Conservation (phyloP, 2,329 filamentous ascomycete genomes). For the Diaporthe citriasiana region DNA sequence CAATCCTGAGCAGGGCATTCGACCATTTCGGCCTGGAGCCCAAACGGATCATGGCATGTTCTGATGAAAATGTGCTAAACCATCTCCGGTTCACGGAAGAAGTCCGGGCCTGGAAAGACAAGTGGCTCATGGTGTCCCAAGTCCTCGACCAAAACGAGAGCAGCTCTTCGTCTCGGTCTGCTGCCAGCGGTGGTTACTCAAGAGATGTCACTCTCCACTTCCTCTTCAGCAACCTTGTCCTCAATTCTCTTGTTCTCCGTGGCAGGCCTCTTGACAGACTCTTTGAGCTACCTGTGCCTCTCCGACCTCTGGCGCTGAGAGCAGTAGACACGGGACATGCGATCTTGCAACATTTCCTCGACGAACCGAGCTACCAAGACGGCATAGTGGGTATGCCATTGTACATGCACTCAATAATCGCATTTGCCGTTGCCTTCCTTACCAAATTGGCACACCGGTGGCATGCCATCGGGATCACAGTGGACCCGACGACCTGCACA, state of each 20-base stretch:
- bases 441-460: conserved; percentile 5
- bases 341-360: conserved; percentile 10
- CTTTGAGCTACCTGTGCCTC: not conserved
- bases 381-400: not conserved
- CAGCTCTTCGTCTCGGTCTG: not conserved
- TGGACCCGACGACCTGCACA: not conserved
- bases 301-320: not conserved
- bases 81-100: conserved; percentile 18
- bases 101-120: conserved; percentile 13
- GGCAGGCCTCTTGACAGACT: conserved; percentile 15
- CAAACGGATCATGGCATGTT: conserved; percentile 1
- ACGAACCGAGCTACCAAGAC: conserved; percentile 5
- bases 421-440: conserved; percentile 5
- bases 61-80: conserved; percentile 24
- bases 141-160: not conserved
- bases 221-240: conserved; percentile 22
- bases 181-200: not conserved
- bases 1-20: conserved; percentile 5
- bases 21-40: conserved; percentile 15
- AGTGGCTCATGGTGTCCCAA: not conserved
- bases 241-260: conserved; percentile 21
- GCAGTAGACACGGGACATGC: conserved; percentile 9
- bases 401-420: conserved; percentile 23
- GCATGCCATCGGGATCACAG: conserved; percentile 10
- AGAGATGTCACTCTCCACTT: conserved; percentile 11